phyloP scores from a whole-genome alignment of 2,329 filamentous ascomycete species.

The Diaporthe vaccinii region DNA sequence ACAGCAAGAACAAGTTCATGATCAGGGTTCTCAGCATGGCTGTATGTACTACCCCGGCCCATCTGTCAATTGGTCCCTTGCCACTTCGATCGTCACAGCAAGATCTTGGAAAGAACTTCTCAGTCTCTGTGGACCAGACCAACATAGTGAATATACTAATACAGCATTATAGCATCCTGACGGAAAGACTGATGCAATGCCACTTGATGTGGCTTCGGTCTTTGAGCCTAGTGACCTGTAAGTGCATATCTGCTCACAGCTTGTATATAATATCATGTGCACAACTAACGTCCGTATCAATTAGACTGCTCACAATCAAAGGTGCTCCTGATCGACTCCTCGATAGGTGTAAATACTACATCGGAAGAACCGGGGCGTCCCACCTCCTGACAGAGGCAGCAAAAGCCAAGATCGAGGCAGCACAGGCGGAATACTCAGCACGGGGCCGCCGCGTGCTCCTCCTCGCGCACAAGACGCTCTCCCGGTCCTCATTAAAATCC shows the following conservation, averaged over 20 bases:
- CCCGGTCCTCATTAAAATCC: constrained; percentile 53
- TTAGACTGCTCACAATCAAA: constrained; percentile 78
- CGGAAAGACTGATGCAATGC: constrained; percentile 55
- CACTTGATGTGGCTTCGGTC: constrained; percentile 49
- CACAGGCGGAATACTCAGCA: constrained; percentile 78
- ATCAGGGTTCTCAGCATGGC: constrained; percentile 70
- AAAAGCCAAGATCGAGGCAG: constrained; percentile 62
- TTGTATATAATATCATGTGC: too few species aligned
- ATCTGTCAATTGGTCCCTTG: too few species aligned
- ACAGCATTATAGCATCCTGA: constrained; percentile 46
- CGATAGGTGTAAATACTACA: constrained; percentile 69
- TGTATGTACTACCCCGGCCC: background rate
- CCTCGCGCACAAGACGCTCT: constrained; percentile 72
- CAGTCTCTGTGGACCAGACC: background rate
- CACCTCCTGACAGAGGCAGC: constrained; percentile 62
- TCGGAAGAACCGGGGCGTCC: constrained; percentile 67
- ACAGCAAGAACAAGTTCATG: constrained; percentile 89
- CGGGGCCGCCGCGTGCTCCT: constrained; percentile 78
- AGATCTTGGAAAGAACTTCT: background rate
- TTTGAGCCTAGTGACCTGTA: constrained; percentile 56
- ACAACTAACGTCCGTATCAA: background rate
- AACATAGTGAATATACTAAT: background rate
- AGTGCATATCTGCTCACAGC: constrained; percentile 39
- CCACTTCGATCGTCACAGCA: background rate
- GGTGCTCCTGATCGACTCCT: constrained; percentile 83